Percentiles rank a stretch among this genome's conserved stretches.
phyloP scores from a whole-genome alignment of 352 stramenopile genomes.

The Pythium insidiosum region DNA sequence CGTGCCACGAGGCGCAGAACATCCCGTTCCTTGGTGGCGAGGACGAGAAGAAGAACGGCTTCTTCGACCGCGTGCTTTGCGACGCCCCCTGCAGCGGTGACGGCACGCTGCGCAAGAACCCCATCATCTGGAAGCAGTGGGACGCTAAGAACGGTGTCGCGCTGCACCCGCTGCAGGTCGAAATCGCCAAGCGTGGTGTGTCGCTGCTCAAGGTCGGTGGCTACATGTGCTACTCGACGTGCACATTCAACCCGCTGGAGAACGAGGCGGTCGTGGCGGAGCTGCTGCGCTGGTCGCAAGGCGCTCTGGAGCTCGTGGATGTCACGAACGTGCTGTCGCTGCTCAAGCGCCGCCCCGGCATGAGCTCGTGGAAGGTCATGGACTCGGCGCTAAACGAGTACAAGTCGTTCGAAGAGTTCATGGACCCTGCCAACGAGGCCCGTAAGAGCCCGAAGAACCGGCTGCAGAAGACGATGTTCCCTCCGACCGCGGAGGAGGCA shows the following conservation, averaged over 20 bases:
- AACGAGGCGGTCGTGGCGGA: slow-evolving; percentile 99
- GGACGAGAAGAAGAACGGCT: slow-evolving; percentile 41
- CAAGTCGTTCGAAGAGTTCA: slow-evolving; percentile 60
- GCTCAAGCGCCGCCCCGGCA: slow-evolving; percentile 82
- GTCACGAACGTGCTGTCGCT: slow-evolving; percentile 63
- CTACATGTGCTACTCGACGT: slow-evolving; percentile 96
- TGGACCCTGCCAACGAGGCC: slow-evolving; percentile 39
- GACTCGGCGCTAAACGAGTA: slow-evolving; percentile 83
- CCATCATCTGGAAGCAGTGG: slow-evolving; percentile 94
- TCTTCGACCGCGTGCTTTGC: slow-evolving; percentile 98
- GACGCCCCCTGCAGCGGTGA: slow-evolving; percentile 98
- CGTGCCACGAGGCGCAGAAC: slow-evolving; percentile 93
- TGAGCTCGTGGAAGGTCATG: slow-evolving; percentile 92
- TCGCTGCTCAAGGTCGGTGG: slow-evolving; percentile 90
- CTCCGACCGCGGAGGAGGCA: slow-evolving; percentile 73
- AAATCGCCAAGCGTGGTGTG: slow-evolving; percentile 92
- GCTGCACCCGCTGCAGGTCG: slow-evolving; percentile 93
- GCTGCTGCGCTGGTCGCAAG: slow-evolving; percentile 88
- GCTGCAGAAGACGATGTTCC: slow-evolving; percentile 86
- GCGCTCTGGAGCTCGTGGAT: slow-evolving; percentile 90
- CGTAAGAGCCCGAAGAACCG: slow-evolving; percentile 77
- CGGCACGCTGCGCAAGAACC: slow-evolving; percentile 98
- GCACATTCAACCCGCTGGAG: slow-evolving; percentile 98
- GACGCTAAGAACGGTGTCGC: slow-evolving; percentile 84
- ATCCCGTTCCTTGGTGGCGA: slow-evolving; percentile 88